Evolutionary conservation across 225 moss, liverwort and hornwort species (phyloP).

Genomic region (Physcomitrellopsis africana): DNA sequence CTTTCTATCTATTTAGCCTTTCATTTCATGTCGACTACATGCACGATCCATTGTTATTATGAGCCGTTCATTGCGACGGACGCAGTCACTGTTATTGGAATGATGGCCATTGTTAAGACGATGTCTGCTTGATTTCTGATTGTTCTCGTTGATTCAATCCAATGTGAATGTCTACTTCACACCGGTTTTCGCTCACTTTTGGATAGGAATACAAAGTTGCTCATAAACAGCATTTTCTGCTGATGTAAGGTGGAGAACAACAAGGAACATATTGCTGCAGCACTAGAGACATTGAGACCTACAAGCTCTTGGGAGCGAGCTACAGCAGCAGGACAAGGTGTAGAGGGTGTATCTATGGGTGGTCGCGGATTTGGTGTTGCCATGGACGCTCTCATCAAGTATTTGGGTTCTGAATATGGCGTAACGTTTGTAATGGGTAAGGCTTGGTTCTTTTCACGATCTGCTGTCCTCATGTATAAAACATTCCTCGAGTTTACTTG

Average conservation of each 20-base stretch:
- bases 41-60: background rate
- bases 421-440: slow-evolving; percentile 95
- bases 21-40: background rate
- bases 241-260: slow-evolving; percentile 84
- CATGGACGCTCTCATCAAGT: slow-evolving; percentile 96
- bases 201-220: background rate
- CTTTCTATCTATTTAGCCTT: background rate
- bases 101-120: background rate
- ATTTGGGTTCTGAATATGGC: slow-evolving; percentile 92
- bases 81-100: too few relatives aligned
- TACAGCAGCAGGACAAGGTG: slow-evolving; percentile 95
- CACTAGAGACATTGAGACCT: slow-evolving; percentile 92
- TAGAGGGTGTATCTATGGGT: slow-evolving; percentile 89
- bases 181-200: slow-evolving; percentile 7
- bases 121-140: background rate
- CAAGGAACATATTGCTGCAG: slow-evolving; percentile 93
- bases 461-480: slow-evolving; percentile 10
- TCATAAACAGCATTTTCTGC: slow-evolving; percentile 19
- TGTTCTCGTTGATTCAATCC: slow-evolving; percentile 2
- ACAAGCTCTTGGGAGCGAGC: slow-evolving; percentile 99
- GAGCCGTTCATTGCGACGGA: too few relatives aligned
- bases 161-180: slow-evolving; percentile 16
- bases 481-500: background rate
- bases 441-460: slow-evolving; percentile 15
- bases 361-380: slow-evolving; percentile 99